These are phyloP conservation scores for Terfezia boudieri DNA, from an alignment of 495 filamentous ascomycete species.

Conservation along the genomic window DNA sequence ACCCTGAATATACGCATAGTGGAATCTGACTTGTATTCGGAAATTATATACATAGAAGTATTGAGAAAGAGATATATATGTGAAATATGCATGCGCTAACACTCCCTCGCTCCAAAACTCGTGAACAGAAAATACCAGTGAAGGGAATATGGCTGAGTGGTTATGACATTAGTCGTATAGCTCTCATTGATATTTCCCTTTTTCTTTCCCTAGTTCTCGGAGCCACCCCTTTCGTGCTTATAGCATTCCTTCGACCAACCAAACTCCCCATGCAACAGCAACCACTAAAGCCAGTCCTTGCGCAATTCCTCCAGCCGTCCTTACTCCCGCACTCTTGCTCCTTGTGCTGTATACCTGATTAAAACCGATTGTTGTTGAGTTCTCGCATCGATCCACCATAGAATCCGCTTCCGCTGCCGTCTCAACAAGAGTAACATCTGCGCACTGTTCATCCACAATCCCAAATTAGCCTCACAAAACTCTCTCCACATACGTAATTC, in stretches of 20 bases:
- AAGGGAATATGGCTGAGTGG: too few relatives aligned
- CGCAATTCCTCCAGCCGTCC: background rate
- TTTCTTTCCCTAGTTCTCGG: too few relatives aligned
- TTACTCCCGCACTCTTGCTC: background rate
- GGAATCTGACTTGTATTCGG: too few relatives aligned
- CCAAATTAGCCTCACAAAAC: background rate
- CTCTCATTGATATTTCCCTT: too few relatives aligned
- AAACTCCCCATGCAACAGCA: background rate
- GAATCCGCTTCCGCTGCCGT: conserved; percentile 35
- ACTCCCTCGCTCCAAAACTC: too few relatives aligned
- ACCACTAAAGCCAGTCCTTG: background rate
- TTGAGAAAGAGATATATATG: too few relatives aligned
- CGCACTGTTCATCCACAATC: conserved; percentile 39
- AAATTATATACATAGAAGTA: too few relatives aligned
- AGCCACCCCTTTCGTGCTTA: background rate
- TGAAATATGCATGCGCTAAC: too few relatives aligned
- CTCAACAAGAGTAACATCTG: conserved; percentile 57
- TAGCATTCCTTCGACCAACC: background rate
- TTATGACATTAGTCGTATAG: too few relatives aligned
- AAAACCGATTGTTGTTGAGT: conserved; percentile 38
- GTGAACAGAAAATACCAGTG: too few relatives aligned
- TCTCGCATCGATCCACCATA: conserved; percentile 43
- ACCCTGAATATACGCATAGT: too few relatives aligned
- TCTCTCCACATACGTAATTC: conserved; percentile 4
- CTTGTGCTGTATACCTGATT: conserved; percentile 35